Conservation (phyloP, 371 early-diverging fungal genomes). For the Mucor racemosus region DNA sequence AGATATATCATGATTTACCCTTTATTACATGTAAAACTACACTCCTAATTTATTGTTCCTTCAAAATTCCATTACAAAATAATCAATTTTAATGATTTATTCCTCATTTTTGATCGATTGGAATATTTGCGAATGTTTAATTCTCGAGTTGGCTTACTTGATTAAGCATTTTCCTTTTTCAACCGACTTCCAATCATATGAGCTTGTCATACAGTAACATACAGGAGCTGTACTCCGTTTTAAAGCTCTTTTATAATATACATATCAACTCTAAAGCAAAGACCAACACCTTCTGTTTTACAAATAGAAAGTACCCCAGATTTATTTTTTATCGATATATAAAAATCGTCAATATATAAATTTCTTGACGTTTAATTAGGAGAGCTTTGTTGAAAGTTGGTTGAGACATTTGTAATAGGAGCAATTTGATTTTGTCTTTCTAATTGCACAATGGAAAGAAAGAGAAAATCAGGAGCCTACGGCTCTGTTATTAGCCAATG, state of each 20-base stretch:
- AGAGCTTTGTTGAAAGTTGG: neutral
- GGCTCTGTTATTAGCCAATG: neutral
- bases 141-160: neutral
- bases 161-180: neutral
- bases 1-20: neutral
- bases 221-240: neutral
- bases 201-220: constrained; percentile 3
- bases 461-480: constrained; percentile 1
- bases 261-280: neutral
- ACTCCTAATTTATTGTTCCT: constrained; percentile 4
- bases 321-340: neutral
- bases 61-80: neutral
- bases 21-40: neutral
- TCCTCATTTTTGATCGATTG: neutral
- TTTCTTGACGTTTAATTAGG: neutral
- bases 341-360: too few relatives aligned
- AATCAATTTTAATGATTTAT: neutral
- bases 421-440: neutral
- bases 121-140: neutral
- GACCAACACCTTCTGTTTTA: neutral
- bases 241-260: neutral
- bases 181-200: constrained; percentile 6
- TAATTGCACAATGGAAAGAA: neutral
- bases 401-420: neutral
- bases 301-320: neutral